phyloP scores from a whole-genome alignment of 2,329 filamentous ascomycete genomes.

The Macroventuria anomochaeta region DNA sequence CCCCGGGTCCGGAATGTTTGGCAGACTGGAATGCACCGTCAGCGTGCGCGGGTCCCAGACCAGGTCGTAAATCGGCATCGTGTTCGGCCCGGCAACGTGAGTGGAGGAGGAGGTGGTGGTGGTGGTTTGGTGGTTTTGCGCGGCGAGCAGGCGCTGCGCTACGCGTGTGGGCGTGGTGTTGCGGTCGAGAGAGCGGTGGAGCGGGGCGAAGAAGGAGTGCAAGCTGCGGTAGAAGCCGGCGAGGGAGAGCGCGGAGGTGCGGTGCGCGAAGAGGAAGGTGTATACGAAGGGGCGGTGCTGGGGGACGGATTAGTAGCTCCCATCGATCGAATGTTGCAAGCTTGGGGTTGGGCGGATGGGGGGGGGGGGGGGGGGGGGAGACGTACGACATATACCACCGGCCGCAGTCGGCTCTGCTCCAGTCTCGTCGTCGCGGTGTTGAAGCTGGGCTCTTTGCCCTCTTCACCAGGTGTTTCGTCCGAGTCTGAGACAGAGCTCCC shows the following conservation, averaged over 20 bases:
- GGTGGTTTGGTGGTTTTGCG: constrained; percentile 46
- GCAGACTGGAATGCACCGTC: constrained; percentile 66
- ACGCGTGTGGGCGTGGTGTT: constrained; percentile 52
- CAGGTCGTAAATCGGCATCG: constrained; percentile 63
- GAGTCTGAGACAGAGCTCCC: constrained; percentile 19
- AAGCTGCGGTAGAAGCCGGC: constrained; percentile 57
- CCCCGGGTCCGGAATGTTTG: constrained; percentile 66
- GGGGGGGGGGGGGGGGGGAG: too few relatives aligned
- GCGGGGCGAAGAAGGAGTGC: constrained; percentile 59
- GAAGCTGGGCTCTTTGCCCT: constrained; percentile 22
- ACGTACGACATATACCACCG: constrained; percentile 71
- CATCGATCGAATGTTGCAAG: too few relatives aligned
- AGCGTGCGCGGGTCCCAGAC: constrained; percentile 65
- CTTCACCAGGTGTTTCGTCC: constrained; percentile 31
- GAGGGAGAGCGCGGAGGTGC: constrained; percentile 61
- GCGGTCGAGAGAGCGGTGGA: constrained; percentile 54
- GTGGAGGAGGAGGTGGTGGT: constrained; percentile 41
- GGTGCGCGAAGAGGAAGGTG: constrained; percentile 72
- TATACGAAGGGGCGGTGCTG: constrained; percentile 75
- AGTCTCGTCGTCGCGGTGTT: constrained; percentile 1
- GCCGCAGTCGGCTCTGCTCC: constrained; percentile 59
- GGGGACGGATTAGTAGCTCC: too few relatives aligned
- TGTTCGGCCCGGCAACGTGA: constrained; percentile 33
- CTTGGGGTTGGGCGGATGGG: too few relatives aligned
- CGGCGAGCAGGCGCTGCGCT: constrained; percentile 51